These are phyloP conservation scores for Aphanoascus verrucosus DNA, from an alignment of 2,329 filamentous ascomycete genomes.

Conservation along the genomic window DNA sequence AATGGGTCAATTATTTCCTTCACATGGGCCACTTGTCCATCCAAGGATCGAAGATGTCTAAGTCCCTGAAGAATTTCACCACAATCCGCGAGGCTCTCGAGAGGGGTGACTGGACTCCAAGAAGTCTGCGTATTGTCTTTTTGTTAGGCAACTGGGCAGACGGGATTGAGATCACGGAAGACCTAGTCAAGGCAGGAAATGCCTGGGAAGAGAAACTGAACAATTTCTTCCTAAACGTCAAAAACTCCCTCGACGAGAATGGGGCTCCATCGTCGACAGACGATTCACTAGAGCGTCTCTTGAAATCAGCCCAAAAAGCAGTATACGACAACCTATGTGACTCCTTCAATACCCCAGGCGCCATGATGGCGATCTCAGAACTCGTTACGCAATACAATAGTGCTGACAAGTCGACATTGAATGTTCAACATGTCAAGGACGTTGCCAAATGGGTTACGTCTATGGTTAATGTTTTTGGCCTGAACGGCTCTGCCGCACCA, in stretches of 20 bases:
- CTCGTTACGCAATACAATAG: constrained; percentile 69
- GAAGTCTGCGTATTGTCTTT: constrained; percentile 75
- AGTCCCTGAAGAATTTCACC: constrained; percentile 89
- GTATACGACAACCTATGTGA: constrained; percentile 60
- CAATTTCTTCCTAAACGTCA: constrained; percentile 53
- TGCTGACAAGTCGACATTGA: constrained; percentile 37
- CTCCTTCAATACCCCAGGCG: constrained; percentile 76
- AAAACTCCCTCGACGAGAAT: constrained; percentile 42
- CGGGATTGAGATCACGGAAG: constrained; percentile 78
- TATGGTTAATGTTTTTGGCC: constrained; percentile 73
- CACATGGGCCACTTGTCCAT: constrained; percentile 93
- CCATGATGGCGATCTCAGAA: constrained; percentile 66
- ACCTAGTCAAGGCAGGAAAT: constrained; percentile 62
- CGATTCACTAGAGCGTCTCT: constrained; percentile 37
- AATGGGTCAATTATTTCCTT: constrained; percentile 92
- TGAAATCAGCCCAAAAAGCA: constrained; percentile 46
- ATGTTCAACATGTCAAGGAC: constrained; percentile 39
- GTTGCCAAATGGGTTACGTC: constrained; percentile 70
- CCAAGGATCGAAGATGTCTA: constrained; percentile 88
- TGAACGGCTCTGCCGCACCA: constrained; percentile 39
- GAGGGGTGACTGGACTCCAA: constrained; percentile 59
- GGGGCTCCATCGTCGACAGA: constrained; percentile 24
- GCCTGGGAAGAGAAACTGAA: constrained; percentile 73
- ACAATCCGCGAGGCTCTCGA: constrained; percentile 76
- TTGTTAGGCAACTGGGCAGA: constrained; percentile 82